A percentile compares a stretch with the other conserved stretches of the same genome.
Evolutionary conservation across 805 yeast genomes (phyloP).

Genomic region (Huiozyma naganishii): DNA sequence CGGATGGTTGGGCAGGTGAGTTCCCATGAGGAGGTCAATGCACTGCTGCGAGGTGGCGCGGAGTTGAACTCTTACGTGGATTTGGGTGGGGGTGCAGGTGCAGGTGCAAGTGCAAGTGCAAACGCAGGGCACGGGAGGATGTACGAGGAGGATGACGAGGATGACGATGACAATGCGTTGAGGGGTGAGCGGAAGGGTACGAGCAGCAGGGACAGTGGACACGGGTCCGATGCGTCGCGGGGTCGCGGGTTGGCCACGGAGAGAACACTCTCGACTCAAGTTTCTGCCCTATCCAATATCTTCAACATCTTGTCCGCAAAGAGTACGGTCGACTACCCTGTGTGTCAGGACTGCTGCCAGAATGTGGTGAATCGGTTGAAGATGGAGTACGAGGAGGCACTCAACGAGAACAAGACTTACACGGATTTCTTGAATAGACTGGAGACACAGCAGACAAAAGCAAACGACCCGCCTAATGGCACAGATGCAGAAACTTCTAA

Average conservation of each 20-base stretch:
- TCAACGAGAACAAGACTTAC: slow-evolving; percentile 71
- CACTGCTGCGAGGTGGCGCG: slow-evolving; percentile 5
- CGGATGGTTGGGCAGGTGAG: slow-evolving; percentile 11
- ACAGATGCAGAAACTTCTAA: slow-evolving; percentile 11
- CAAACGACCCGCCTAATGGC: slow-evolving; percentile 10
- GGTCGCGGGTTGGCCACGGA: slow-evolving; percentile 7
- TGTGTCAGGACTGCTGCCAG: slow-evolving; percentile 78
- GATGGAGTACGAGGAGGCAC: slow-evolving; percentile 57
- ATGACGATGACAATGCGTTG: slow-evolving; percentile 3
- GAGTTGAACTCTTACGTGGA: slow-evolving; percentile 20
- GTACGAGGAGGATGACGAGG: slow-evolving; percentile 5
- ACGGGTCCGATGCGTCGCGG: slow-evolving; percentile 2
- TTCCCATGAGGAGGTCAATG: slow-evolving; percentile 17
- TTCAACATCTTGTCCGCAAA: slow-evolving; percentile 64
- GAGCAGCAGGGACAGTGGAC: slow-evolving; percentile 1
- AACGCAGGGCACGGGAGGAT: no score
- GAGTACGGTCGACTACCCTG: slow-evolving; percentile 73
- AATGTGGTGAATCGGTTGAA: slow-evolving; percentile 54
- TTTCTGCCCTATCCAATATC: slow-evolving; percentile 48
- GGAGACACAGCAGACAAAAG: slow-evolving; percentile 37
- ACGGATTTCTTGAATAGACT: slow-evolving; percentile 61
- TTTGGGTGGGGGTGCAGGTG: slow-evolving; percentile 7
- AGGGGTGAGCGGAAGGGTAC: no score
- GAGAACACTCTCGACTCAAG: slow-evolving; percentile 33
- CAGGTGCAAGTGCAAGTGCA: slow-evolving; percentile 18